Evolutionary conservation across 2,329 filamentous ascomycete species (phyloP).

Genomic region (Nannizziopsis barbatae): DNA sequence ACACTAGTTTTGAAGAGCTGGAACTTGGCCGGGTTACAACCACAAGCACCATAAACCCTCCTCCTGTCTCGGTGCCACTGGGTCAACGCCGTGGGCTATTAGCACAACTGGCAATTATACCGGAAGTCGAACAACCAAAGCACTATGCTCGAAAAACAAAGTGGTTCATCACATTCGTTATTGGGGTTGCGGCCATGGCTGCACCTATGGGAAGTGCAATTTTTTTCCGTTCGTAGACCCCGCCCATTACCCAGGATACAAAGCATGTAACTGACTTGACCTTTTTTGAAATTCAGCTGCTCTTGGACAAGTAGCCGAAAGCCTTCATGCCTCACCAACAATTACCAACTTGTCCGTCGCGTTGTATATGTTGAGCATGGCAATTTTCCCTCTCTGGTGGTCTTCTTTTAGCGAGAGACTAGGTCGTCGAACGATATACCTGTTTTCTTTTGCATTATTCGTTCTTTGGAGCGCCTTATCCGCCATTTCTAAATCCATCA

Average conservation of each 20-base stretch:
- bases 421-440: slow-evolving; percentile 67
- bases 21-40: slow-evolving; percentile 1
- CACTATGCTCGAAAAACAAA: slow-evolving; percentile 64
- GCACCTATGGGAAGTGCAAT: slow-evolving; percentile 78
- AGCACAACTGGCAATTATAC: slow-evolving; percentile 57
- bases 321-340: slow-evolving; percentile 52
- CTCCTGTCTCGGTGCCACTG: slow-evolving; percentile 40
- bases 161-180: slow-evolving; percentile 71
- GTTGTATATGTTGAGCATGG: slow-evolving; percentile 72
- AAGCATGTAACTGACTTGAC: neutral
- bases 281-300: slow-evolving; percentile 44
- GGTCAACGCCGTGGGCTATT: slow-evolving; percentile 59
- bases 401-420: slow-evolving; percentile 62
- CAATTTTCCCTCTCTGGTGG: slow-evolving; percentile 80
- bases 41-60: slow-evolving; percentile 9
- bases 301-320: slow-evolving; percentile 50
- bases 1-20: neutral
- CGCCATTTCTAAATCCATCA: slow-evolving; percentile 57
- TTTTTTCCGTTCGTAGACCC: slow-evolving; percentile 56
- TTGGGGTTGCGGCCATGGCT: slow-evolving; percentile 64
- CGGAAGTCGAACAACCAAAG: slow-evolving; percentile 66
- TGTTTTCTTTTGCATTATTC: slow-evolving; percentile 62
- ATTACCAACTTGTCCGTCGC: slow-evolving; percentile 65
- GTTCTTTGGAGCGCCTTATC: slow-evolving; percentile 58
- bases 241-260: neutral